phyloP scores from a whole-genome alignment of 176 grass and related monocot genomes.

The Neostapfia colusana region DNA sequence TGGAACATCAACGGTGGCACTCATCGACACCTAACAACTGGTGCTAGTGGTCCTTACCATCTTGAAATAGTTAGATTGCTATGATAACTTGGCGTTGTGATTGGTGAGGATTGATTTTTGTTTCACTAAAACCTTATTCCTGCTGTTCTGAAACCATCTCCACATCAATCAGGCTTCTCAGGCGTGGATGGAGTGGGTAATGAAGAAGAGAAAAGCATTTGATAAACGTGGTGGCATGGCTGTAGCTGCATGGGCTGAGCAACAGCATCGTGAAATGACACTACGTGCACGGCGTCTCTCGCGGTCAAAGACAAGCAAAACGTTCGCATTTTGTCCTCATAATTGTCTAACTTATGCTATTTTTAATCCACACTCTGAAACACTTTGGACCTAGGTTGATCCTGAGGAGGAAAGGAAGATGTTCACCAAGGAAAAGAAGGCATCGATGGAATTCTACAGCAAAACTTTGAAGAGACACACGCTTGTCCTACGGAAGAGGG shows the following conservation, averaged over 20 bases:
- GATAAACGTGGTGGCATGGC: slow-evolving; percentile 90
- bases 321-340: slow-evolving; percentile 6
- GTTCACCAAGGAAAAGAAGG: slow-evolving; percentile 81
- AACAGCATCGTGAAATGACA: slow-evolving; percentile 82
- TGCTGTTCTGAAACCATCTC: slow-evolving; percentile 24
- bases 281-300: slow-evolving; percentile 68
- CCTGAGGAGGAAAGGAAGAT: slow-evolving; percentile 86
- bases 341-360: background rate
- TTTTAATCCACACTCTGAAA: background rate
- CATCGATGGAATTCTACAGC: slow-evolving; percentile 85
- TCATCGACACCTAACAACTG: background rate
- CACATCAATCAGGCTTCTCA: slow-evolving; percentile 62
- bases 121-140: background rate
- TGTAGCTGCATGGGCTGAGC: slow-evolving; percentile 92
- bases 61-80: background rate
- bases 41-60: background rate
- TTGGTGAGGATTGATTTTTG: background rate
- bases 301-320: slow-evolving; percentile 66
- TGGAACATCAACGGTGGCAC: background rate
- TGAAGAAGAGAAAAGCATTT: slow-evolving; percentile 90
- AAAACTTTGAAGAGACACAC: slow-evolving; percentile 83
- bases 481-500: slow-evolving; percentile 74
- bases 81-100: background rate
- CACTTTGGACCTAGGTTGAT: slow-evolving; percentile 56
- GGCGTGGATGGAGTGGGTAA: slow-evolving; percentile 87